Evolutionary conservation across 495 filamentous ascomycete genomes (phyloP).

Genomic region (Aspergillus kassunensis): DNA sequence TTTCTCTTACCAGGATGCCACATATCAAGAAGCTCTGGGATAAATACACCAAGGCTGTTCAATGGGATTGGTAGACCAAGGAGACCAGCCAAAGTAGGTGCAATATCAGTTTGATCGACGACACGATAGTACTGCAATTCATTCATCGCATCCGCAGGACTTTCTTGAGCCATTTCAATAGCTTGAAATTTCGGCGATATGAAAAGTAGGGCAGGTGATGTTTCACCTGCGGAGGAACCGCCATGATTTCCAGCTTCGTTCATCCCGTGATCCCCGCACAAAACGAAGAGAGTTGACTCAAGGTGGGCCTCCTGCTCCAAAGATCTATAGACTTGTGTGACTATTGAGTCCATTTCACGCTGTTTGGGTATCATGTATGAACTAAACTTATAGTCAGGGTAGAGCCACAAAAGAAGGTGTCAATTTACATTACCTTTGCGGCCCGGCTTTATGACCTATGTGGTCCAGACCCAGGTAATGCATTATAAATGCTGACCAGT

Average conservation of each 20-base stretch:
- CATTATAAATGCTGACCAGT: slow-evolving; percentile 92
- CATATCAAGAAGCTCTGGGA: slow-evolving; percentile 69
- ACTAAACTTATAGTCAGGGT: slow-evolving; percentile 41
- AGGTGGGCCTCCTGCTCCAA: slow-evolving; percentile 68
- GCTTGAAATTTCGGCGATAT: slow-evolving; percentile 77
- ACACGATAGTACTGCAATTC: slow-evolving; percentile 76
- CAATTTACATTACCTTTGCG: slow-evolving; percentile 57
- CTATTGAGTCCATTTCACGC: slow-evolving; percentile 85
- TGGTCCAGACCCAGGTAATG: slow-evolving; percentile 97
- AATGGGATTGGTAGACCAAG: slow-evolving; percentile 85
- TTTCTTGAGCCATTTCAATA: slow-evolving; percentile 41
- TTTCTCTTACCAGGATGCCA: slow-evolving; percentile 56
- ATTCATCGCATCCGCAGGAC: slow-evolving; percentile 33
- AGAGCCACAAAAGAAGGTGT: not conserved
- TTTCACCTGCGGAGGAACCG: slow-evolving; percentile 87
- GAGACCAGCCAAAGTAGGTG: slow-evolving; percentile 81
- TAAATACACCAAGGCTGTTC: slow-evolving; percentile 89
- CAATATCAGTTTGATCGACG: slow-evolving; percentile 90
- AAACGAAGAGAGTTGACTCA: slow-evolving; percentile 71
- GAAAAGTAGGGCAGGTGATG: slow-evolving; percentile 86
- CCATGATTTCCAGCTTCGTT: slow-evolving; percentile 98
- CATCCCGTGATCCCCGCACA: slow-evolving; percentile 97
- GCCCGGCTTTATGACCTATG: slow-evolving; percentile 94
- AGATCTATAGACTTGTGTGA: slow-evolving; percentile 69
- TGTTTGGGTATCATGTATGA: slow-evolving; percentile 92